Percentiles rank a stretch among this genome's conserved stretches.
phyloP scores from a whole-genome alignment of 2,329 filamentous ascomycete species.

The Hymenoscyphus repandus region DNA sequence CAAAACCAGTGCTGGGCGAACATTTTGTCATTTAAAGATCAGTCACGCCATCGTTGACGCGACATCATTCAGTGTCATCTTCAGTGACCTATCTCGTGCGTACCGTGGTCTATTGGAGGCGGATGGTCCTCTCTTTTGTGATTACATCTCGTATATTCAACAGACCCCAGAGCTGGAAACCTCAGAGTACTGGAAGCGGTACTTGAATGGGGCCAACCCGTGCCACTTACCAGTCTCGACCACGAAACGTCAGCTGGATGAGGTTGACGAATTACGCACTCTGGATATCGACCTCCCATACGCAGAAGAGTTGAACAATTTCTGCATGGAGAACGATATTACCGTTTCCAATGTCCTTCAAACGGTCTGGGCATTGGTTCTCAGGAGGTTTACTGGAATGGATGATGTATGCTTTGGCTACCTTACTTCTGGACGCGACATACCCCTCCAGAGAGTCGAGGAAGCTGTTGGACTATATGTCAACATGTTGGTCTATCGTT shows the following conservation, averaged over 20 bases:
- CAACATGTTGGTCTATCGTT: constrained; percentile 9
- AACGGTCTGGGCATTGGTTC: constrained; percentile 35
- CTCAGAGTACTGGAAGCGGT: constrained; percentile 26
- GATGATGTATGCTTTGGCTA: constrained; percentile 37
- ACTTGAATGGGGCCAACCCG: constrained; percentile 24
- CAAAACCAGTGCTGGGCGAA: constrained; percentile 32
- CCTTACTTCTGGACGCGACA: constrained; percentile 31
- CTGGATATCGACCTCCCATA: constrained; percentile 19
- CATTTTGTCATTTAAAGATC: constrained; percentile 44
- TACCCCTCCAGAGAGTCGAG: constrained; percentile 6
- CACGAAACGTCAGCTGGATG: constrained; percentile 13
- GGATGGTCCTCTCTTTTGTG: constrained; percentile 11
- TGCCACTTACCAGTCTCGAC: constrained; percentile 34
- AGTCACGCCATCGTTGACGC: constrained; percentile 49
- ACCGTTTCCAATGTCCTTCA: constrained; percentile 36
- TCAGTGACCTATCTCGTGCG: constrained; percentile 3
- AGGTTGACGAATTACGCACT: constrained; percentile 12
- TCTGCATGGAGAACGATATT: constrained; percentile 15
- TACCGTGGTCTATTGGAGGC: too few species aligned
- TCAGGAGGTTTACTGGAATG: constrained; percentile 34
- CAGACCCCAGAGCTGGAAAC: constrained; percentile 16
- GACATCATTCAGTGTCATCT: constrained; percentile 39
- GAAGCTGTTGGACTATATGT: constrained; percentile 9
- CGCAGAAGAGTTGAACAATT: constrained; percentile 4
- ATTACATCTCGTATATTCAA: constrained; percentile 33